Conservation (phyloP, 352 stramenopile genomes). For the Phytophthora citricola region DNA sequence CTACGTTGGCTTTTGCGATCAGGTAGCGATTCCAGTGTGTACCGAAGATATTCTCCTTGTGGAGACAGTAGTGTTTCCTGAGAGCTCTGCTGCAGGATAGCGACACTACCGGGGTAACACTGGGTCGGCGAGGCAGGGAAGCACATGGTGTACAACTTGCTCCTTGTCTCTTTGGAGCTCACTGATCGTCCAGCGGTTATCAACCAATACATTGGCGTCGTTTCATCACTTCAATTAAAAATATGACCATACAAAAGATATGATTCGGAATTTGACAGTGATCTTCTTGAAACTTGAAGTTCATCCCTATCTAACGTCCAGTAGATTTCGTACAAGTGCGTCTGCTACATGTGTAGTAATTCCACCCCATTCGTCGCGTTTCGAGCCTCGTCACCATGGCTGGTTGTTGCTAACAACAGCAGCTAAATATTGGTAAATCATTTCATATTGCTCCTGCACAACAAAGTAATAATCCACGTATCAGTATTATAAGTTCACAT, state of each 20-base stretch:
- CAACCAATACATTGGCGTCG: too few relatives aligned
- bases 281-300: background rate
- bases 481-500: background rate
- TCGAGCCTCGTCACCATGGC: conserved; percentile 53
- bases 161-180: too few relatives aligned
- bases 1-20: background rate
- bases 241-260: too few relatives aligned
- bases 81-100: conserved; percentile 11
- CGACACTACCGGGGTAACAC: too few relatives aligned
- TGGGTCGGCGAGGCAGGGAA: too few relatives aligned
- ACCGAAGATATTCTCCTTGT: conserved; percentile 18
- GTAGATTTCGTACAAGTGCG: conserved; percentile 5
- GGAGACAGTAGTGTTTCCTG: conserved; percentile 18
- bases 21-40: background rate
- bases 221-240: too few relatives aligned
- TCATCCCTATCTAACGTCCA: conserved; percentile 2
- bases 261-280: too few relatives aligned
- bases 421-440: conserved; percentile 87
- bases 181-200: too few relatives aligned
- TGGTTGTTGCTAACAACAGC: conserved; percentile 59
- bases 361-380: background rate
- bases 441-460: conserved; percentile 81
- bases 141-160: too few relatives aligned
- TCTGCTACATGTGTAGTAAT: background rate
- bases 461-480: conserved; percentile 3